Evolutionary conservation across 495 filamentous ascomycete genomes (phyloP).

Genomic region (Xylaria cubensis): DNA sequence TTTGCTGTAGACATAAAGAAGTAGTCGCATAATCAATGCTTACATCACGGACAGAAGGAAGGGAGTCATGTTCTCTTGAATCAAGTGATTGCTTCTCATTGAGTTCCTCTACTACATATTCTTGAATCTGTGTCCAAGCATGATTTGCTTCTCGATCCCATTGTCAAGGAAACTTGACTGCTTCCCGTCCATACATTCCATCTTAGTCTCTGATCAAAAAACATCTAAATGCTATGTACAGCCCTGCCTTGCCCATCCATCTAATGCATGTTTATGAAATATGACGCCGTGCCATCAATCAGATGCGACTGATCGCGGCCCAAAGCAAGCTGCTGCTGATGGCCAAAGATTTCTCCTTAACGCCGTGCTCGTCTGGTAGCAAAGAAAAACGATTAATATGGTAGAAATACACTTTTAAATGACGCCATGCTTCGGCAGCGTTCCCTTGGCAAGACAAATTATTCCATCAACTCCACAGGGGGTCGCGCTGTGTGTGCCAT

Average conservation of each 20-base stretch:
- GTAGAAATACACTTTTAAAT: slow-evolving; percentile 18
- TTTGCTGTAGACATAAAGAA: neutral
- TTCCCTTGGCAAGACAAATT: slow-evolving; percentile 22
- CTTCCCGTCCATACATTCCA: neutral
- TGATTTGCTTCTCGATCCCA: neutral
- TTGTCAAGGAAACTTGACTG: neutral
- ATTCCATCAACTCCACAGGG: slow-evolving; percentile 87
- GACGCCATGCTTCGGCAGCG: neutral
- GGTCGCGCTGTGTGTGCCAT: slow-evolving; percentile 81
- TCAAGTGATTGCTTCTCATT: neutral
- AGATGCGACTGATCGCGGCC: neutral
- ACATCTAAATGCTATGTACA: slow-evolving; percentile 7
- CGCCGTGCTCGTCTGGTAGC: slow-evolving; percentile 8
- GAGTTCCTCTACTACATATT: neutral
- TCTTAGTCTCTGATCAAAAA: neutral
- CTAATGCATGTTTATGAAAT: slow-evolving; percentile 11
- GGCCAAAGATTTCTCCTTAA: slow-evolving; percentile 1
- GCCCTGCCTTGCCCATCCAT: neutral
- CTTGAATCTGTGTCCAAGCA: neutral
- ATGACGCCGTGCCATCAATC: neutral
- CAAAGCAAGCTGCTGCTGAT: neutral
- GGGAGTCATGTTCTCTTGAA: neutral
- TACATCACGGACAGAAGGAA: neutral
- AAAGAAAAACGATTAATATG: slow-evolving; percentile 2
- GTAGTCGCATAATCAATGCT: neutral